These are phyloP conservation scores for Ophiostoma sp. DNA, from an alignment of 2,329 filamentous ascomycete genomes.

Conservation along the genomic window DNA sequence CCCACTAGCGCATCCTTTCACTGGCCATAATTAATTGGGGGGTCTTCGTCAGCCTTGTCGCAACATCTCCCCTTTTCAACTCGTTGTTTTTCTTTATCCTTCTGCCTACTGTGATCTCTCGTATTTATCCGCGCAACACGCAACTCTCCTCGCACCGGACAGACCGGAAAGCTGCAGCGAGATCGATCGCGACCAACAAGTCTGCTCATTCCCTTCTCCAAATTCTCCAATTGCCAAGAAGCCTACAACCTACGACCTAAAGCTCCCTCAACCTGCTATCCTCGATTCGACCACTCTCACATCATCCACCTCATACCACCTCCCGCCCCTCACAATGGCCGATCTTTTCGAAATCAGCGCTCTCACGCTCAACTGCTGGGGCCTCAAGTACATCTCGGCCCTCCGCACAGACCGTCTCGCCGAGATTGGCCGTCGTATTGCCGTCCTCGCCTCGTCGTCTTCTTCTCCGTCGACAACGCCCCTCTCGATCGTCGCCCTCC, in stretches of 20 bases:
- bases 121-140: not conserved
- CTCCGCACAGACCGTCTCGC: slow-evolving; percentile 73
- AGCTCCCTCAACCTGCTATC: not conserved
- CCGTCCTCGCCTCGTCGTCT: slow-evolving; percentile 52
- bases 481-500: slow-evolving; percentile 72
- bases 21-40: not conserved
- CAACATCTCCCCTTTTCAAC: not conserved
- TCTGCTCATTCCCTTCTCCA: not conserved
- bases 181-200: not conserved
- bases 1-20: not conserved
- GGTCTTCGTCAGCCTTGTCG: not conserved
- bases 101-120: not conserved
- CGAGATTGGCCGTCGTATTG: slow-evolving; percentile 82
- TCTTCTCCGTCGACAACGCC: slow-evolving; percentile 47
- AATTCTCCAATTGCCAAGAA: not conserved
- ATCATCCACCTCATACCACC: not conserved
- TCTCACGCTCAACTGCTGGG: slow-evolving; percentile 95
- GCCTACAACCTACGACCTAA: not conserved
- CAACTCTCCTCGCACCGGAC: not conserved
- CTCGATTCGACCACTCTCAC: not conserved
- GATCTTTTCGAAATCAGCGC: slow-evolving; percentile 62
- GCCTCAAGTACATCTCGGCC: slow-evolving; percentile 81
- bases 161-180: not conserved
- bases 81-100: not conserved
- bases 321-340: not conserved